Evolutionary conservation across 768 basidiomycete genomes (phyloP).

Genomic region (Leccinum uliginosum): DNA sequence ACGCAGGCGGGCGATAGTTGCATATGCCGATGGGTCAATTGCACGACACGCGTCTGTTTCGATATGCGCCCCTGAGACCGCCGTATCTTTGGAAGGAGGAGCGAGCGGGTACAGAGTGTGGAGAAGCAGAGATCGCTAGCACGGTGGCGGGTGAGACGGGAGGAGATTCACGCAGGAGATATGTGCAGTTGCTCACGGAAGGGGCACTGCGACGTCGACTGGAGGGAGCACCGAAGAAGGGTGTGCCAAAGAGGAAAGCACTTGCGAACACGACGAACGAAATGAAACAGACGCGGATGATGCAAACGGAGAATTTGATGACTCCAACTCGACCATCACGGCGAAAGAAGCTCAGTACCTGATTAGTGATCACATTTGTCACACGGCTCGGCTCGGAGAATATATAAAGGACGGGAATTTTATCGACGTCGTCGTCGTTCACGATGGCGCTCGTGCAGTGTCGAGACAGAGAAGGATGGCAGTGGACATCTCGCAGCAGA

Average conservation of each 20-base stretch:
- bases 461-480: slow-evolving; percentile 63
- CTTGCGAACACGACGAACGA: background rate
- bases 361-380: background rate
- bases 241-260: background rate
- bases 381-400: background rate
- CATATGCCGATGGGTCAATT: background rate
- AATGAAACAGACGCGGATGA: background rate
- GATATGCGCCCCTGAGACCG: background rate
- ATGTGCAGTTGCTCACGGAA: background rate
- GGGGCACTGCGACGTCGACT: background rate
- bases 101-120: background rate
- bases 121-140: background rate
- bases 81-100: background rate
- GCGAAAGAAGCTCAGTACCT: background rate
- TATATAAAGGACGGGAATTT: background rate
- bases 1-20: background rate
- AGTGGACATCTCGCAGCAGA: slow-evolving; percentile 49
- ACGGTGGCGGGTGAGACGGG: background rate
- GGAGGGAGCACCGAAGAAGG: background rate
- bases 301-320: background rate
- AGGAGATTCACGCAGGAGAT: background rate
- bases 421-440: background rate
- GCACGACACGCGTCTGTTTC: background rate
- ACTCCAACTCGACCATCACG: background rate
- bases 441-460: slow-evolving; percentile 40